Evolutionary conservation across 1,284 basidiomycete genomes (phyloP).

Genomic region (Acaromyces ingoldii): DNA sequence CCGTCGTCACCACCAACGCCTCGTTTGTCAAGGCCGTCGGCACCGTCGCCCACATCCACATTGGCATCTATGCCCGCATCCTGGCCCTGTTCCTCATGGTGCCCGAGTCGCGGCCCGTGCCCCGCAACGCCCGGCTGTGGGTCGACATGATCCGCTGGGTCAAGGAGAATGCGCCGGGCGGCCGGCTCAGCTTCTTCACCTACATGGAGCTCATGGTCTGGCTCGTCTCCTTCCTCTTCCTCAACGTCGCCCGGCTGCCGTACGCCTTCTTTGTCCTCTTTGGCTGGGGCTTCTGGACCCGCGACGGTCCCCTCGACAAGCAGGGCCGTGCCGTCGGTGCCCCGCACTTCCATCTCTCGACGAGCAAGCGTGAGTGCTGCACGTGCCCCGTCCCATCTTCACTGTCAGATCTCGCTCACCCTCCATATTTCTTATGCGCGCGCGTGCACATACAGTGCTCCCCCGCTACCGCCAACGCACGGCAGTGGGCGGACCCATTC

Average conservation of each 20-base stretch:
- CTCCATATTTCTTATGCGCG: too few species aligned
- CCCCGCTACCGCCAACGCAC: too few species aligned
- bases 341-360: slow-evolving; percentile 32
- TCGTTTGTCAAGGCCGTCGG: slow-evolving; percentile 56
- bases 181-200: slow-evolving; percentile 63
- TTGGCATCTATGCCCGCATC: slow-evolving; percentile 58
- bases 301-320: slow-evolving; percentile 24
- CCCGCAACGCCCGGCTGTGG: slow-evolving; percentile 64
- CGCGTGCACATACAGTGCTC: too few species aligned
- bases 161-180: slow-evolving; percentile 59
- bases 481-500: too few species aligned
- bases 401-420: too few species aligned
- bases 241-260: slow-evolving; percentile 20
- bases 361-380: too few species aligned
- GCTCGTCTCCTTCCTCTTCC: slow-evolving; percentile 42
- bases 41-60: slow-evolving; percentile 38
- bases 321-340: slow-evolving; percentile 18
- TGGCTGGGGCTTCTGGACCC: slow-evolving; percentile 41
- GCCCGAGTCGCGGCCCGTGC: slow-evolving; percentile 56
- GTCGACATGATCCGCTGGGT: slow-evolving; percentile 60
- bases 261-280: slow-evolving; percentile 46
- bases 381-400: too few species aligned
- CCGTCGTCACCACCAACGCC: slow-evolving; percentile 61
- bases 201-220: slow-evolving; percentile 59
- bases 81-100: slow-evolving; percentile 62